Percentiles rank a stretch among this genome's conserved stretches.
These are phyloP conservation scores for Pseudogymnoascus sp. DNA, from an alignment of 2,329 filamentous ascomycete genomes.

Conservation along the genomic window DNA sequence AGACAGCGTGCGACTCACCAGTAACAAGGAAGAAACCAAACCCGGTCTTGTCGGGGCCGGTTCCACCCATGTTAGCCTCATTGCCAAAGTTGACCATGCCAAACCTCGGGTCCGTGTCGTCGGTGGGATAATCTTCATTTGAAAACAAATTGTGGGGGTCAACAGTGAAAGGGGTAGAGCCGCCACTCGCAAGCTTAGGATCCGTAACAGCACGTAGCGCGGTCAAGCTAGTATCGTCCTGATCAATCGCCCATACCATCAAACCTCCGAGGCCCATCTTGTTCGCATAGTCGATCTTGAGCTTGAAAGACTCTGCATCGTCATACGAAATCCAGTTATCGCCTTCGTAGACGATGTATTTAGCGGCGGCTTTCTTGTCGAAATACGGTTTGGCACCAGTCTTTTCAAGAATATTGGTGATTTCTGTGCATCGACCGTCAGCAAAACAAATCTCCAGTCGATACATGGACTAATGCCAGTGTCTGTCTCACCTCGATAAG, in stretches of 20 bases:
- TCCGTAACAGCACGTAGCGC: neutral
- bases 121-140: neutral
- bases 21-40: neutral
- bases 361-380: slow-evolving; percentile 22
- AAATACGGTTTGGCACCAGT: neutral
- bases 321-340: slow-evolving; percentile 30
- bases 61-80: neutral
- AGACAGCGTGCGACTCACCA: neutral
- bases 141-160: neutral
- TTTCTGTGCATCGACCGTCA: neutral
- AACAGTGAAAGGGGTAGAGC: neutral
- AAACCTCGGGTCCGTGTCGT: neutral
- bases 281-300: slow-evolving; percentile 25
- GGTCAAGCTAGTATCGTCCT: neutral
- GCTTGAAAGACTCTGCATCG: slow-evolving; percentile 24
- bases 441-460: slow-evolving; percentile 18
- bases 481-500: neutral
- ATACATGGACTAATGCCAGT: slow-evolving; percentile 16
- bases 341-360: slow-evolving; percentile 19
- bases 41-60: neutral
- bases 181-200: neutral
- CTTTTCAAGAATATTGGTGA: neutral
- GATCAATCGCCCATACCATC: slow-evolving; percentile 26
- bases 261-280: slow-evolving; percentile 23
- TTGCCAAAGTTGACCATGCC: neutral